Conservation (phyloP, 768 basidiomycete species). For the Bullera alba region DNA sequence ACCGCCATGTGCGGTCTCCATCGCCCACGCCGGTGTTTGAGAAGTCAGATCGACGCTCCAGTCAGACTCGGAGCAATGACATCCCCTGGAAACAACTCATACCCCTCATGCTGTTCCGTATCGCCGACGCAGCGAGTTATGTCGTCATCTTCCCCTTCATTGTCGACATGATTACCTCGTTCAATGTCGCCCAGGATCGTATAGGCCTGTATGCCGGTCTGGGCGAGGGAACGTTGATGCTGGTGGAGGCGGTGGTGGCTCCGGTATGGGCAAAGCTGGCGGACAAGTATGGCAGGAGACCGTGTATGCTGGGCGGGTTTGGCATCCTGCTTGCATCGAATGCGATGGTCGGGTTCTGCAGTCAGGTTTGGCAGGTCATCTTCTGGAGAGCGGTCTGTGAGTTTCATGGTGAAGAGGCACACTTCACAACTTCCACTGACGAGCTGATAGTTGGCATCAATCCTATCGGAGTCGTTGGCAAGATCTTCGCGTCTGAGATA, state of each 20-base stretch:
- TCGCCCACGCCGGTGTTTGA: not conserved
- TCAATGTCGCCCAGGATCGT: slow-evolving; percentile 18
- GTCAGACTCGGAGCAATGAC: not conserved
- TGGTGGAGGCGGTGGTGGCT: slow-evolving; percentile 25
- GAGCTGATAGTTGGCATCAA: slow-evolving; percentile 22
- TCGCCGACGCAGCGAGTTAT: slow-evolving; percentile 25
- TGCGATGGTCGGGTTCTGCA: slow-evolving; percentile 22
- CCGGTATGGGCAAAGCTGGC: slow-evolving; percentile 28
- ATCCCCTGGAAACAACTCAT: slow-evolving; percentile 19
- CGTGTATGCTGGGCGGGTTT: slow-evolving; percentile 20
- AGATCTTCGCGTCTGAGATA: slow-evolving; percentile 20
- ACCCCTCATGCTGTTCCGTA: slow-evolving; percentile 19
- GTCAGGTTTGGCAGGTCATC: slow-evolving; percentile 20
- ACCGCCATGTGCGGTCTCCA: not conserved
- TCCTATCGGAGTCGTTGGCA: slow-evolving; percentile 14
- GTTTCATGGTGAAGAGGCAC: slow-evolving; percentile 4
- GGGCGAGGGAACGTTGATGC: slow-evolving; percentile 30
- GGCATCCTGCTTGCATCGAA: slow-evolving; percentile 4
- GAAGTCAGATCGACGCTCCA: not conserved
- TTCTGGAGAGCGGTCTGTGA: slow-evolving; percentile 27
- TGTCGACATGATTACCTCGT: slow-evolving; percentile 30
- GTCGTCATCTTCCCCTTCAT: slow-evolving; percentile 29
- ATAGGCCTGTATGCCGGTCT: slow-evolving; percentile 30
- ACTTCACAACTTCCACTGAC: not conserved
- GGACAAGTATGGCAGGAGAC: slow-evolving; percentile 25